phyloP scores from a whole-genome alignment of 208 protist species.

The Spongospora subterranea region DNA sequence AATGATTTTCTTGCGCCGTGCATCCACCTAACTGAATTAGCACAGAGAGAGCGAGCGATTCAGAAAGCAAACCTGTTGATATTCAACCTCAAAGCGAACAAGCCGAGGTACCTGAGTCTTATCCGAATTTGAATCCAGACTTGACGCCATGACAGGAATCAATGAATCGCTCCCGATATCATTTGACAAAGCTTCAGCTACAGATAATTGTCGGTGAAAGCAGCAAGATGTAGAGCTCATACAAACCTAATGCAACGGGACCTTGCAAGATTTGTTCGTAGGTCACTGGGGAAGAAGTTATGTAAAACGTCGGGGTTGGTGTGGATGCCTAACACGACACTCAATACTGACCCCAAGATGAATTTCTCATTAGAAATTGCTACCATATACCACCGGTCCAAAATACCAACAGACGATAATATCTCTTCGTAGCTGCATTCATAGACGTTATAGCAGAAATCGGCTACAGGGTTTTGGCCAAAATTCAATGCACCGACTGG shows the following conservation, averaged over 20 bases:
- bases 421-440: constrained; percentile 29
- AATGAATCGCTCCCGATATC: neutral
- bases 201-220: neutral
- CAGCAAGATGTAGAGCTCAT: neutral
- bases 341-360: neutral
- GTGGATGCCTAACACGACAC: neutral
- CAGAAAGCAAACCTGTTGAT: constrained; percentile 25
- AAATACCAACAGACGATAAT: neutral
- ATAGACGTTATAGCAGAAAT: neutral
- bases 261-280: neutral
- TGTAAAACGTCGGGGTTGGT: neutral
- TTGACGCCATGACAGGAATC: constrained; percentile 35
- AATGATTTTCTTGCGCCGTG: neutral
- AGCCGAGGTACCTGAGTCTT: neutral
- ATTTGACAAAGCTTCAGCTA: neutral
- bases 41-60: neutral
- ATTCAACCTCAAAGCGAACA: neutral
- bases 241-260: neutral
- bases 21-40: neutral
- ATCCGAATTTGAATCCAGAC: constrained; percentile 50
- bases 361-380: neutral
- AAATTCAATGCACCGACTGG: neutral
- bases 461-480: neutral
- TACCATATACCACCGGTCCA: neutral
- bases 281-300: neutral